phyloP scores from a whole-genome alignment of 345 rosid species.

The Noccaea bulbosa region DNA sequence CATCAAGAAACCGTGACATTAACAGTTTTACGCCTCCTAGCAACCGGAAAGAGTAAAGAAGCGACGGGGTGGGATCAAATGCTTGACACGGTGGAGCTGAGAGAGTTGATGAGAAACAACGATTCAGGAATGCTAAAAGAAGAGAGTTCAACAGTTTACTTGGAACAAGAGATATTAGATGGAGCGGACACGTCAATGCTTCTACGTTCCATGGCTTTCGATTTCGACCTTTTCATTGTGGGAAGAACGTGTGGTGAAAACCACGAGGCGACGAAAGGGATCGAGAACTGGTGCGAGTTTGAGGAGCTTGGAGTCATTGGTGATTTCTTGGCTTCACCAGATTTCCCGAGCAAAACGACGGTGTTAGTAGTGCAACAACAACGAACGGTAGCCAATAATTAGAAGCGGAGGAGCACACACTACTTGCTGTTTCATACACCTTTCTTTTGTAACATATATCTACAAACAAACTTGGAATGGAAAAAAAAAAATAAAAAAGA shows the following conservation, averaged over 20 bases:
- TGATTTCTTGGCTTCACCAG: constrained; percentile 59
- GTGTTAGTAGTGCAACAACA: constrained; percentile 48
- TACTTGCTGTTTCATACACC: background rate
- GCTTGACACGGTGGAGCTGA: constrained; percentile 42
- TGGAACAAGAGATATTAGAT: constrained; percentile 44
- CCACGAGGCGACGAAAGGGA: constrained; percentile 42
- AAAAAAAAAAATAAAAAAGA: background rate
- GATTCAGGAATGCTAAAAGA: constrained; percentile 10
- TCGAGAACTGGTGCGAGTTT: constrained; percentile 66
- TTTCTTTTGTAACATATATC: constrained; percentile 32
- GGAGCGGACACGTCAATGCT: constrained; percentile 49
- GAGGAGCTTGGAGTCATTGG: constrained; percentile 67
- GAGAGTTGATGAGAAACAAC: constrained; percentile 38
- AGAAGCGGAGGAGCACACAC: constrained; percentile 10
- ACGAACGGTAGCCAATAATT: constrained; percentile 29
- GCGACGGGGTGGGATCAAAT: constrained; percentile 44
- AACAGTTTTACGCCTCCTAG: constrained; percentile 41
- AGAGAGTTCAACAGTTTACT: constrained; percentile 30
- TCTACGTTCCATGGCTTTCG: constrained; percentile 47
- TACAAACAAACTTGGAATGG: background rate
- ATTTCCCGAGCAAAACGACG: constrained; percentile 45
- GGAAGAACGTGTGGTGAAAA: constrained; percentile 50
- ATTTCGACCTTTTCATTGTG: constrained; percentile 52
- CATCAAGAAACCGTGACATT: constrained; percentile 34
- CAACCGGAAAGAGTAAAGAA: constrained; percentile 5